A percentile compares a stretch with the other conserved stretches of the same genome.
Conservation (phyloP, 352 stramenopile genomes). For the Thraustochytrium striatum region DNA sequence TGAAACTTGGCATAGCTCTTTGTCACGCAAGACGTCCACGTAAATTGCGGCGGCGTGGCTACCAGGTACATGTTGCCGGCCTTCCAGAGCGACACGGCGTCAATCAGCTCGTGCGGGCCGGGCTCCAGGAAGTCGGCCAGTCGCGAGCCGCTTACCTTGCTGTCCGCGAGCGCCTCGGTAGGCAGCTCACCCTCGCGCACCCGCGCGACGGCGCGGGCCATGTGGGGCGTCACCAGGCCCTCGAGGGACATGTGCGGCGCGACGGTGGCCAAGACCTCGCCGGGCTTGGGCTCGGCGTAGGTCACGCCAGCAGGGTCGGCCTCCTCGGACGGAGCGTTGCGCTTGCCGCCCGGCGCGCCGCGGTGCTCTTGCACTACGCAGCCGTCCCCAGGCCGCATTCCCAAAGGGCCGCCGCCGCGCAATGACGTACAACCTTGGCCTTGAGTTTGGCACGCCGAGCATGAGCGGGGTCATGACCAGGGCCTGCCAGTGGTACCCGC, state of each 20-base stretch:
- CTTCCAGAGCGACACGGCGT: slow-evolving; percentile 12
- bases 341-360: not conserved
- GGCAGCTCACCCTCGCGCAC: not conserved
- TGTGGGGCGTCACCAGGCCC: not conserved
- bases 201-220: too few relatives aligned
- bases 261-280: not conserved
- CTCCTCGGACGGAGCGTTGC: not conserved
- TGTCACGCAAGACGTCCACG: slow-evolving; percentile 33
- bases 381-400: not conserved
- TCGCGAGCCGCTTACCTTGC: too few relatives aligned
- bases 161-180: too few relatives aligned
- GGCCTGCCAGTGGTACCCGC: slow-evolving; percentile 37
- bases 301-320: not conserved
- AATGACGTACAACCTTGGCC: slow-evolving; percentile 48
- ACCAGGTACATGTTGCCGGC: slow-evolving; percentile 30
- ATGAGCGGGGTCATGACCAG: slow-evolving; percentile 43
- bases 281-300: not conserved
- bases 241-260: not conserved
- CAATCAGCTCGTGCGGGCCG: not conserved
- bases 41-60: slow-evolving; percentile 9
- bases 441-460: slow-evolving; percentile 48
- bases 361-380: not conserved
- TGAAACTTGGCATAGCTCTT: slow-evolving; percentile 37
- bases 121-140: not conserved
- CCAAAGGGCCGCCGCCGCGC: not conserved